Evolutionary conservation across 1,284 basidiomycete genomes (phyloP), one percentile per base, ranked within the genome.

Genomic region (Puccinia hordei): DNA sequence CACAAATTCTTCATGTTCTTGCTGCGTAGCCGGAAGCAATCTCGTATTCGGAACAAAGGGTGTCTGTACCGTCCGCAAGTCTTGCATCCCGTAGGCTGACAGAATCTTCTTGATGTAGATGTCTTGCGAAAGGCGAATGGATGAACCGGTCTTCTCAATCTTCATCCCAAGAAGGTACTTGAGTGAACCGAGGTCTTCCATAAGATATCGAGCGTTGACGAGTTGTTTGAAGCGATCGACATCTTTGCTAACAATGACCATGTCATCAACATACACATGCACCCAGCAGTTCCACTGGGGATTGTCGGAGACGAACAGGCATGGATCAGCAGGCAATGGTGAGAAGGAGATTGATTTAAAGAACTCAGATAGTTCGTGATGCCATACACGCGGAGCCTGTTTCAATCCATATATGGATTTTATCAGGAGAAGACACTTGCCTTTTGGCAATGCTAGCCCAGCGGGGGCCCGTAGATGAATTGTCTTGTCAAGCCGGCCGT

Each of bases 301-400:
- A 38, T 74, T 35, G 0, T 33, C 10, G 27, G 73, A 74, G 27
- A 74, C 55, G n/a, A 74, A 74, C 51, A 74, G 55, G 35, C 73
- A 59, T 0, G 53, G 53, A 44, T 74, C 73, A 12, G 55, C 51
- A 12, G 13, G 0, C 13, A 49, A 74, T 0, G 73, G 73, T 0
- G 33, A 8, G 27, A 74, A 59, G 6, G 12, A n/a, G n/a, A 74
- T 74, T 2, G 33, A 59, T 1, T 13, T 1, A 41, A 61, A 74
- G 35, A 74, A 74, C 5, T 17, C 8, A 19, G 24, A 12, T 3
- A 74, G 27, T 13, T 59, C 51, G 5, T 38, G 4, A n/a, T 57
- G 44, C 73, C 73, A 74, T 33, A 33, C 27, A 19, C 55, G 30
- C 1, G 73, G 73, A 22, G 73, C 27, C 46, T 49, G 46, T 49